These are phyloP conservation scores for Ophiostoma australiae DNA, from an alignment of 2,329 filamentous ascomycete species.

Conservation along the genomic window DNA sequence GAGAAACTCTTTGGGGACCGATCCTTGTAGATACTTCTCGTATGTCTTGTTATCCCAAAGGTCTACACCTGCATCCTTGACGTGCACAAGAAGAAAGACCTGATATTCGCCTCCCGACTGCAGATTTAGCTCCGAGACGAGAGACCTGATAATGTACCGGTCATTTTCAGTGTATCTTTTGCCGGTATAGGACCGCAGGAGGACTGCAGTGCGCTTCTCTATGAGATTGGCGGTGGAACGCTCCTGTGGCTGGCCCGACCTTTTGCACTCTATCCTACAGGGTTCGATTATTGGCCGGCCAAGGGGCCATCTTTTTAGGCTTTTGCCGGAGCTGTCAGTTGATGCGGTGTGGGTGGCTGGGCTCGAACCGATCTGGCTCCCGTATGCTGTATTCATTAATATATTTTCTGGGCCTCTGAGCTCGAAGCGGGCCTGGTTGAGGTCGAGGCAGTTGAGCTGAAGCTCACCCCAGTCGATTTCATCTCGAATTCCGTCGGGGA, in stretches of 20 bases:
- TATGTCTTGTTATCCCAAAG: conserved; percentile 59
- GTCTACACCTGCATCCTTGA: conserved; percentile 53
- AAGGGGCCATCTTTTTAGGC: neutral
- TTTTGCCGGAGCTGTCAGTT: neutral
- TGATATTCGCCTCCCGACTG: conserved; percentile 76
- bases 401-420: conserved; percentile 41
- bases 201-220: conserved; percentile 61
- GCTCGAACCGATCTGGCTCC: neutral
- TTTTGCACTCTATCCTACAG: neutral
- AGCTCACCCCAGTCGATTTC: conserved; percentile 65
- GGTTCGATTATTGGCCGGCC: neutral
- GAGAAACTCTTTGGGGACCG: conserved; percentile 46
- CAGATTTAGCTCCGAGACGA: conserved; percentile 71
- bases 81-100: conserved; percentile 73
- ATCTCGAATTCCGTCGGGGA: conserved; percentile 53
- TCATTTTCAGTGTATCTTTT: conserved; percentile 75
- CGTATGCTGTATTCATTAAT: conserved; percentile 35
- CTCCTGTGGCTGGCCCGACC: neutral
- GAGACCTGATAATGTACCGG: conserved; percentile 69
- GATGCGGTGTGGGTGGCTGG: neutral
- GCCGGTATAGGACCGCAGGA: conserved; percentile 71
- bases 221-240: conserved; percentile 1
- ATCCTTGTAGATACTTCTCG: conserved; percentile 49
- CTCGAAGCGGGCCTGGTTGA: conserved; percentile 62
- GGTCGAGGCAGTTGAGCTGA: conserved; percentile 60